These are phyloP conservation scores for Sisymbrium altissimum DNA, from an alignment of 345 rosid genomes.

Conservation along the genomic window DNA sequence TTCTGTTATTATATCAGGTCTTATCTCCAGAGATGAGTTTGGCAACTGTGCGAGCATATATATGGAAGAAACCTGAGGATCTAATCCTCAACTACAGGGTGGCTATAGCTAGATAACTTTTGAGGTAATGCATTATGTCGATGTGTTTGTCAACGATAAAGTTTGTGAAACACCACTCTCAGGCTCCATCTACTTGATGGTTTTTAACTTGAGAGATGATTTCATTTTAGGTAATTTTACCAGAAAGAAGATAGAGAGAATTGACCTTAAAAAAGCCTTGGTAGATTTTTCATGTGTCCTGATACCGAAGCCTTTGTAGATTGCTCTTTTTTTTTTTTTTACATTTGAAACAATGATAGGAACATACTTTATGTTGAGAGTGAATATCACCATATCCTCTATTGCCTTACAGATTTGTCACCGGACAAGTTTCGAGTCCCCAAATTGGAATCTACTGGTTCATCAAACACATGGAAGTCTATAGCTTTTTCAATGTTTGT, in stretches of 20 bases:
- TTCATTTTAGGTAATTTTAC: conserved; percentile 12
- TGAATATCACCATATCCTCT: conserved; percentile 26
- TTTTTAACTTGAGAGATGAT: conserved; percentile 13
- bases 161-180: conserved; percentile 20
- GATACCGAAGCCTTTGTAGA: conserved; percentile 24
- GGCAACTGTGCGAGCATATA: conserved; percentile 85
- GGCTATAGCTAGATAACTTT: conserved; percentile 59
- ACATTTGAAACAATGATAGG: conserved; percentile 17
- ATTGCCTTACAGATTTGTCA: conserved; percentile 22
- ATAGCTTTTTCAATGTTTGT: conserved; percentile 20
- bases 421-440: not conserved
- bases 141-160: conserved; percentile 24
- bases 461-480: conserved; percentile 26
- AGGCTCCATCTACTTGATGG: conserved; percentile 21
- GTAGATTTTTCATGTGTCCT: conserved; percentile 17
- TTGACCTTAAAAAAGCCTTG: not conserved
- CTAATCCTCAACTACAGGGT: conserved; percentile 87
- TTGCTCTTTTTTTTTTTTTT: conserved; percentile 1
- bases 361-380: conserved; percentile 15
- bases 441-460: conserved; percentile 13
- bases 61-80: conserved; percentile 99
- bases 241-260: conserved; percentile 24
- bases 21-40: conserved; percentile 95
- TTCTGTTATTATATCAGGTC: conserved; percentile 50
- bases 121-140: conserved; percentile 32